Conservation (phyloP, 1,284 basidiomycete genomes). For the Sparassis latifolia region DNA sequence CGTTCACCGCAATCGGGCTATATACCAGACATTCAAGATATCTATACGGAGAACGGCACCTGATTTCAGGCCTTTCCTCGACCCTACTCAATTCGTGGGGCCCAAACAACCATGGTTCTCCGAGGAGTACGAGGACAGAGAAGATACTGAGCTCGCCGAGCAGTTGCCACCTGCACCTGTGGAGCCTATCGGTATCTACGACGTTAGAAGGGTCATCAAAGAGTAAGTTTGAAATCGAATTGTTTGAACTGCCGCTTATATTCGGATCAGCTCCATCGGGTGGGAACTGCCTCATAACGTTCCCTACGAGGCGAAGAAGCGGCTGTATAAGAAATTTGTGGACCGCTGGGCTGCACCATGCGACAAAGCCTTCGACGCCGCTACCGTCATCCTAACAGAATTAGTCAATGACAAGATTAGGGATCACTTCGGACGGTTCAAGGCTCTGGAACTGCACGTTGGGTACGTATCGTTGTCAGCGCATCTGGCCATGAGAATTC, state of each 20-base stretch:
- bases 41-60: conserved; percentile 34
- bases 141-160: not conserved
- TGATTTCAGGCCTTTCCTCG: conserved; percentile 25
- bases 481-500: not conserved
- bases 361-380: conserved; percentile 31
- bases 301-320: conserved; percentile 42
- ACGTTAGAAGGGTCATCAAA: conserved; percentile 16
- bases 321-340: conserved; percentile 34
- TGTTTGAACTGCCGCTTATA: not conserved
- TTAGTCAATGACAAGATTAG: conserved; percentile 15
- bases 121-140: conserved; percentile 28
- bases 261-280: conserved; percentile 31
- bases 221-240: conserved; percentile 10
- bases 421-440: conserved; percentile 29
- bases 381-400: conserved; percentile 20
- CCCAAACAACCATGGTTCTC: conserved; percentile 1
- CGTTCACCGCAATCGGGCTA: conserved; percentile 27
- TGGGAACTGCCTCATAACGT: conserved; percentile 49
- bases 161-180: conserved; percentile 4
- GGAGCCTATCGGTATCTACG: conserved; percentile 8
- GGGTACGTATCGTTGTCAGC: conserved; percentile 15
- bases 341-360: conserved; percentile 35
- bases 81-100: not conserved
- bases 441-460: conserved; percentile 21
- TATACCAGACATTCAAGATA: conserved; percentile 27